phyloP scores from a whole-genome alignment of 177 flowering plant genomes.

The Vitis hybrid region DNA sequence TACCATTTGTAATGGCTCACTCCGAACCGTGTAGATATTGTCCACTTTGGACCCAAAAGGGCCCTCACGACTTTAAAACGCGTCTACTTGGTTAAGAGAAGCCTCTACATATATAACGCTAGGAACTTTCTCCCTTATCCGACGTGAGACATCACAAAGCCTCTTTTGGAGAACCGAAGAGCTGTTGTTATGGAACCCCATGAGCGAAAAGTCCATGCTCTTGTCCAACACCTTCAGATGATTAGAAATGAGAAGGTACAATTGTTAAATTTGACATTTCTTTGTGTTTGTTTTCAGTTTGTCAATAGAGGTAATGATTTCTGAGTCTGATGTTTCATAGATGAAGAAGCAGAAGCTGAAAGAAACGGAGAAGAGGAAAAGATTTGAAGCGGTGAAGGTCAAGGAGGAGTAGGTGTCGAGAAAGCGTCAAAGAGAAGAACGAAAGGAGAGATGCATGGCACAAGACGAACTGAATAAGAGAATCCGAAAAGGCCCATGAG shows the following conservation, averaged over 20 bases:
- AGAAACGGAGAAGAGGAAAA: conserved; percentile 62
- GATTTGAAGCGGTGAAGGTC: conserved; percentile 45
- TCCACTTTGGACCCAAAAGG: too few species aligned
- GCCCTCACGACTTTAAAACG: too few species aligned
- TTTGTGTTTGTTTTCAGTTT: neutral
- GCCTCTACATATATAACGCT: too few species aligned
- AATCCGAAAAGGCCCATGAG: conserved; percentile 16
- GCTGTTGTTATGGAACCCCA: conserved; percentile 85
- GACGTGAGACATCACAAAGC: conserved; percentile 1
- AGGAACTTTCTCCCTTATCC: too few species aligned
- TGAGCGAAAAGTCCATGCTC: conserved; percentile 55
- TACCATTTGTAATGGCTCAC: too few species aligned
- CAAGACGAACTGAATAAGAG: conserved; percentile 71
- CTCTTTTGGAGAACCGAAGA: conserved; percentile 51
- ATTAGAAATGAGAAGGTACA: conserved; percentile 65
- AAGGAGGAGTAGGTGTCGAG: conserved; percentile 59
- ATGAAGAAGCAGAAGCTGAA: conserved; percentile 63
- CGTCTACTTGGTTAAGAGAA: too few species aligned
- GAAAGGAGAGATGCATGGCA: conserved; percentile 55
- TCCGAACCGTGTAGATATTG: too few species aligned
- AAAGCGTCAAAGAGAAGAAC: conserved; percentile 81
- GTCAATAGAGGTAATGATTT: too few species aligned
- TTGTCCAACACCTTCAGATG: conserved; percentile 66
- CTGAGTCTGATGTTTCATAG: conserved; percentile 29
- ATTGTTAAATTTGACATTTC: neutral